These are phyloP conservation scores for Steccherinum ochraceum DNA, from an alignment of 768 basidiomycete species.

Conservation along the genomic window DNA sequence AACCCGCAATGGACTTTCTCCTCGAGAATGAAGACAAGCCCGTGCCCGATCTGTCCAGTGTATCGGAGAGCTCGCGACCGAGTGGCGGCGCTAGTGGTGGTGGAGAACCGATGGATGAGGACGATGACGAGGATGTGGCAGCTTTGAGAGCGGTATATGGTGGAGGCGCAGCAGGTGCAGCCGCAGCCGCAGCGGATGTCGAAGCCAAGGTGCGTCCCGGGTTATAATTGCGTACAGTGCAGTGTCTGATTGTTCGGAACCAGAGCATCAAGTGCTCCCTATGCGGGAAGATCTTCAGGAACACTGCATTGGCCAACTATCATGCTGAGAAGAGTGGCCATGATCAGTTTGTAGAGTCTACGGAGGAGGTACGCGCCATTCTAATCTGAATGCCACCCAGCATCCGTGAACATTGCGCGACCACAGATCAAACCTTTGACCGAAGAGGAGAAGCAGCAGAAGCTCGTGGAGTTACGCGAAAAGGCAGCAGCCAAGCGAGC, in stretches of 20 bases:
- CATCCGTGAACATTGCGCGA: slow-evolving; percentile 1
- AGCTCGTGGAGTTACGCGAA: slow-evolving; percentile 68
- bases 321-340: slow-evolving; percentile 96
- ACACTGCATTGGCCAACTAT: slow-evolving; percentile 82
- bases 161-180: slow-evolving; percentile 23
- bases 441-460: slow-evolving; percentile 86
- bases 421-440: slow-evolving; percentile 85
- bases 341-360: slow-evolving; percentile 92
- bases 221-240: neutral
- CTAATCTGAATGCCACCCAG: neutral
- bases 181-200: slow-evolving; percentile 28
- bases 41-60: slow-evolving; percentile 55
- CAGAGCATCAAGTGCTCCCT: slow-evolving; percentile 81
- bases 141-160: slow-evolving; percentile 47
- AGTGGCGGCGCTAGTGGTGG: slow-evolving; percentile 13
- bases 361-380: slow-evolving; percentile 65
- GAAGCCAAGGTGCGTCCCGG: slow-evolving; percentile 57
- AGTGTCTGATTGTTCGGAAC: slow-evolving; percentile 1
- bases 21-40: slow-evolving; percentile 73
- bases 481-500: slow-evolving; percentile 81
- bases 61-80: slow-evolving; percentile 26
- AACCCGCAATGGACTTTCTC: slow-evolving; percentile 88
- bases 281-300: slow-evolving; percentile 83
- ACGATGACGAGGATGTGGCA: slow-evolving; percentile 67
- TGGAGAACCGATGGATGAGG: slow-evolving; percentile 44